A percentile compares a stretch with the other conserved stretches of the same genome.
These are phyloP conservation scores for Prunus kanzakura DNA, from an alignment of 306 rosid species.

Conservation along the genomic window DNA sequence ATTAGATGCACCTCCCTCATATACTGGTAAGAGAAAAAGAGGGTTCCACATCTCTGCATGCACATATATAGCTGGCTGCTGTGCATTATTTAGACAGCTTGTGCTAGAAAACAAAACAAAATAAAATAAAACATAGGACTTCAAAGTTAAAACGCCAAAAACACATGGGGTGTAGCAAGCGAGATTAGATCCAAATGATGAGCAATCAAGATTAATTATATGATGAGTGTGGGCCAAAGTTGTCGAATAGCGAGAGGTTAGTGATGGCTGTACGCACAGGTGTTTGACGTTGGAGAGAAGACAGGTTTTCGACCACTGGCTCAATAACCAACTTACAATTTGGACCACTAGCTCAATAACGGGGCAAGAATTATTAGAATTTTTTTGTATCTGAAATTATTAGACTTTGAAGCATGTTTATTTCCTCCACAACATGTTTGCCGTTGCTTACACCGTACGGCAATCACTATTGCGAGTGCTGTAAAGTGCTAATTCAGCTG, in stretches of 20 bases:
- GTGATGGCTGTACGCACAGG: constrained; percentile 4
- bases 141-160: neutral
- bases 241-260: neutral
- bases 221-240: neutral
- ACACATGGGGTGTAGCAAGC: neutral
- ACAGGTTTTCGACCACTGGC: neutral
- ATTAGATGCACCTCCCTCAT: neutral
- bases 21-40: neutral
- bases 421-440: neutral
- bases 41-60: neutral
- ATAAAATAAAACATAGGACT: neutral
- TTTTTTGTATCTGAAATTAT: neutral
- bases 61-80: neutral
- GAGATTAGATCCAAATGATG: neutral
- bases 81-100: neutral
- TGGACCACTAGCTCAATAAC: no score
- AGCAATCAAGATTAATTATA: neutral
- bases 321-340: neutral
- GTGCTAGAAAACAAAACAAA: neutral
- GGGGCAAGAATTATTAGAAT: no score
- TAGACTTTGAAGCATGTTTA: neutral
- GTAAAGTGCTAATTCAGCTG: no score
- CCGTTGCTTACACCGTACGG: neutral
- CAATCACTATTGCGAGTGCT: neutral
- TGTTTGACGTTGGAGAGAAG: constrained; percentile 2